phyloP scores from a whole-genome alignment of 1,139 yeast species.

The Magnusiomyces tetraspermus region DNA sequence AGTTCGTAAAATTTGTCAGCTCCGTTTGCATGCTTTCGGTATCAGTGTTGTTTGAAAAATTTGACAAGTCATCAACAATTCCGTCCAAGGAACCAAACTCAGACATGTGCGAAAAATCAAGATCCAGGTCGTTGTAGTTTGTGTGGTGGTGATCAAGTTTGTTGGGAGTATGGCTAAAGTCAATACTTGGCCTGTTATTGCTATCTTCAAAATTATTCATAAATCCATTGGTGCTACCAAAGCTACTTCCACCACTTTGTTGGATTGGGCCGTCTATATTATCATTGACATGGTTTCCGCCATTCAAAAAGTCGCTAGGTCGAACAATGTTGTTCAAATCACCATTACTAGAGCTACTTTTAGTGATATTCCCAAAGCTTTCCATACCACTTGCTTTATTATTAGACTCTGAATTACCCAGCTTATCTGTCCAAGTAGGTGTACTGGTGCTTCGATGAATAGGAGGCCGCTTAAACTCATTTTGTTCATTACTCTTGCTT shows the following conservation, averaged over 20 bases:
- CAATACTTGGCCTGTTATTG: neutral
- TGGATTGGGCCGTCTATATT: neutral
- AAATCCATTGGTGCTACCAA: neutral
- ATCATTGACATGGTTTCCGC: neutral
- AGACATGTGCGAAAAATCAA: neutral
- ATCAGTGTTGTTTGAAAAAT: neutral
- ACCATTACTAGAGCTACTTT: neutral
- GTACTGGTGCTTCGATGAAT: neutral
- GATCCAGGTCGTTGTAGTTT: neutral
- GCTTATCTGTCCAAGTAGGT: neutral
- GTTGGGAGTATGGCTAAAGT: neutral
- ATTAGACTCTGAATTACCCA: neutral
- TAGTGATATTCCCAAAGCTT: neutral
- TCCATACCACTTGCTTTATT: neutral
- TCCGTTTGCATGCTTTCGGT: neutral
- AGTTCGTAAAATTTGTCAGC: neutral
- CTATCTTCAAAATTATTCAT: neutral
- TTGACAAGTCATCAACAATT: neutral
- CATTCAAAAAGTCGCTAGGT: neutral
- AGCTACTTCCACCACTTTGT: neutral
- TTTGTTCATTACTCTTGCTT: neutral
- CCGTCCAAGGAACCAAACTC: neutral
- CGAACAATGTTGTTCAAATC: neutral
- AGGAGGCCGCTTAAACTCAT: neutral
- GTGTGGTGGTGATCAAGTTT: neutral